Percentiles rank a stretch among this genome's conserved stretches.
Evolutionary conservation across 345 rosid species (phyloP).

Genomic region (Populus davidiana): DNA sequence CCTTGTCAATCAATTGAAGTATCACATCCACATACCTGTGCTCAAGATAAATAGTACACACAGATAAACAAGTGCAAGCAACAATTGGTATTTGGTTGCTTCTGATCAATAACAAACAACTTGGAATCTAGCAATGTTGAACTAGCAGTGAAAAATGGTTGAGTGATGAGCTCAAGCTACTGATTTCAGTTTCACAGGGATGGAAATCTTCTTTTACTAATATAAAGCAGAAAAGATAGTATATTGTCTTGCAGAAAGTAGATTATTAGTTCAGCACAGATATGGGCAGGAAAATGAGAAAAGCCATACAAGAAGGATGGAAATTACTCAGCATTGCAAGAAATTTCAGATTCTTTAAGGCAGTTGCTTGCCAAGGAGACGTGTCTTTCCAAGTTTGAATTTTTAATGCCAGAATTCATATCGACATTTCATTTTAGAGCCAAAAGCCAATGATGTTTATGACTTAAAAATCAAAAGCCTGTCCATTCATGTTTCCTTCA

Average conservation of each 20-base stretch:
- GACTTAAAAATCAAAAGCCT: not conserved
- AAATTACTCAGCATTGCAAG: not conserved
- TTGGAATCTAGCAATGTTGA: not conserved
- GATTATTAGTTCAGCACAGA: not conserved
- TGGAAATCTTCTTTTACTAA: not conserved
- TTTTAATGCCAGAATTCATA: not conserved
- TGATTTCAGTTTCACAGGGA: not conserved
- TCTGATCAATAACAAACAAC: not conserved
- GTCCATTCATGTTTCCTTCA: not conserved
- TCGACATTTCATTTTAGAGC: not conserved
- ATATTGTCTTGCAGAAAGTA: not conserved
- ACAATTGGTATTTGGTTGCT: not conserved
- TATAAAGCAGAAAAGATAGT: not conserved
- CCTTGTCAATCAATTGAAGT: slow-evolving; percentile 98
- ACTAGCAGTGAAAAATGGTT: slow-evolving; percentile 1
- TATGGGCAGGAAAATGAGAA: not conserved
- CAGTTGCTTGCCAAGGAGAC: not conserved
- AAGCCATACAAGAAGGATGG: not conserved
- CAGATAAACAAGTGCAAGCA: slow-evolving; percentile 2
- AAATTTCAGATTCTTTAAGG: not conserved
- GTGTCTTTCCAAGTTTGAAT: not conserved
- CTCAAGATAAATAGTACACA: slow-evolving; percentile 2
- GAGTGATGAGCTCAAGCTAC: not conserved
- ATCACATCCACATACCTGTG: slow-evolving; percentile 97
- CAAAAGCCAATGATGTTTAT: not conserved